Base-by-base conservation (phyloP, 768 basidiomycete genomes). In the Serpula lacrymans region DNA sequence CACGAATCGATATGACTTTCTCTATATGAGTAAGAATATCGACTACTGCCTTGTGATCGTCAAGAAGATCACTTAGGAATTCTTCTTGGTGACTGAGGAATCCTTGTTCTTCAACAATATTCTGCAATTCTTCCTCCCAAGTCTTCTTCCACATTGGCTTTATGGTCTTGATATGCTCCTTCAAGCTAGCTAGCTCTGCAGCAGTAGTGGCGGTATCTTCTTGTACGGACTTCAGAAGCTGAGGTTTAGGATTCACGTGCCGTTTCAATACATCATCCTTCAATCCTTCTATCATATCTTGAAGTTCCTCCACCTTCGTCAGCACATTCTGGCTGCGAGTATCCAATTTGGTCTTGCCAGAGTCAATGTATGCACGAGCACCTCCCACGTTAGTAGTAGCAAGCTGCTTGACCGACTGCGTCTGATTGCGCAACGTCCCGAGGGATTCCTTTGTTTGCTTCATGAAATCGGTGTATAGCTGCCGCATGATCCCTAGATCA, bases 101-200 rank as follows among this genome's bases (percentile, higher is more conserved):
- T 51, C 93, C 88, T 59, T 99, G 94, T 61, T 99, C 95, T 60
- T 96, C 93, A 43, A 97, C 87, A 41, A 99, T 93, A 49, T 91
- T 90, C 71, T 91, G 87, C 58, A 99, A 60, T 67, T 99, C 95
- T 57, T 90, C 83, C 55, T 89, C 88, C 95, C 95, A 99, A 14
- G 93, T 97, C 75, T 94, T 92, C 72, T 94, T 89, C 95, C 95
- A 99, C 77, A 89, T 90, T 30, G 95, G 92, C 55, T 87, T 91
- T 54, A 94, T 77, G 9, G 88, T 86, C 51, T 82, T 78, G 50
- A 97, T 87, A 60, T 95, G 90, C 51, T 84, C 80, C 54, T 79
- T 79, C 43, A 98, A 68, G 53, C 78, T 83, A 46, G 81, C 74
- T 31, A 97, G 72, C 64, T 93, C 85, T 8, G 65, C 61, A 13